phyloP scores from a whole-genome alignment of 225 moss, liverwort and hornwort species.

The Pseudoscleropodium purum region DNA sequence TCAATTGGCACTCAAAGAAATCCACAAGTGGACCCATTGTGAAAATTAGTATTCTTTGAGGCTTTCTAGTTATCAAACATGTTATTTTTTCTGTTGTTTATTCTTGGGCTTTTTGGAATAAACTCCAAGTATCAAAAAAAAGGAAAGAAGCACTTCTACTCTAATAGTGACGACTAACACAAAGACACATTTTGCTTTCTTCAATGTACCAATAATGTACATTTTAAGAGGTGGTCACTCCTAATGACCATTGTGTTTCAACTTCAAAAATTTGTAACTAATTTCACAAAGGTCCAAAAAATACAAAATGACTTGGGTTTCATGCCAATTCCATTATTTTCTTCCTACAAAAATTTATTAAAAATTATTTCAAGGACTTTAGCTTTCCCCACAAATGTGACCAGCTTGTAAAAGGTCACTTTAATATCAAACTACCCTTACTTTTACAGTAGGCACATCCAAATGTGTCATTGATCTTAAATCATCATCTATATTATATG shows the following conservation, averaged over 20 bases:
- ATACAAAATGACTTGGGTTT: accelerated
- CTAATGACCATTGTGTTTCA: accelerated
- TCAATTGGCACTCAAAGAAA: too few relatives aligned
- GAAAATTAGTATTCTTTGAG: too few relatives aligned
- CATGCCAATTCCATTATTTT: background rate
- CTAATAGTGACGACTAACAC: background rate
- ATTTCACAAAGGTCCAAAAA: background rate
- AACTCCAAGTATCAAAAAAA: too few relatives aligned
- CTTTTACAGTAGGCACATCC: too few relatives aligned
- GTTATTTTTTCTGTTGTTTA: too few relatives aligned
- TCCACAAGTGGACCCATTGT: too few relatives aligned
- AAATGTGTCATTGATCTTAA: too few relatives aligned
- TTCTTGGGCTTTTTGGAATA: too few relatives aligned
- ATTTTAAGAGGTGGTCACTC: accelerated
- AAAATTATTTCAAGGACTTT: background rate
- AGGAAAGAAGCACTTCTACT: too few relatives aligned
- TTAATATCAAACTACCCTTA: background rate
- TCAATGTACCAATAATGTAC: too few relatives aligned
- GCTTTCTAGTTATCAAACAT: too few relatives aligned
- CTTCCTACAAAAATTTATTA: background rate
- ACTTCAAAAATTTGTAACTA: background rate
- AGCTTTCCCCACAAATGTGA: background rate
- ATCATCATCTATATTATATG: too few relatives aligned
- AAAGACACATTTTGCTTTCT: background rate
- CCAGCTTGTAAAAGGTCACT: background rate